phyloP scores from a whole-genome alignment of 306 rosid genomes.

The Quercus parvula region DNA sequence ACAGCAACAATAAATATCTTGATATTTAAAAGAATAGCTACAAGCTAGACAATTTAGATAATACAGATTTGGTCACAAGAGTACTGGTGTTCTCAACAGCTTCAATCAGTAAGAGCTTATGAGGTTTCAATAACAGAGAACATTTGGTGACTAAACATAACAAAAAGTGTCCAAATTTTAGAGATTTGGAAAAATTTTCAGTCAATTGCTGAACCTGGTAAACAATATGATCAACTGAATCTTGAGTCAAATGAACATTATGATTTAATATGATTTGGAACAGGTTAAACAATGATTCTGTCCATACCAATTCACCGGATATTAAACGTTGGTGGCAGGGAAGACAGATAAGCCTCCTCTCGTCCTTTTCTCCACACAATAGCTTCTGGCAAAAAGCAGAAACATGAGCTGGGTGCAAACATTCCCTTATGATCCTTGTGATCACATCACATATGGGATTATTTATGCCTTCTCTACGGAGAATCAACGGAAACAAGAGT shows the following conservation, averaged over 20 bases:
- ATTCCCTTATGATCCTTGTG: conserved; percentile 31
- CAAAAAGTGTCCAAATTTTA: conserved; percentile 39
- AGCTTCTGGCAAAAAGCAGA: conserved; percentile 43
- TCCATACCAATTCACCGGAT: conserved; percentile 36
- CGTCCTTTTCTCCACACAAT: conserved; percentile 27
- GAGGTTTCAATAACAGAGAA: conserved; percentile 28
- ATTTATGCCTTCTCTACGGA: conserved; percentile 34
- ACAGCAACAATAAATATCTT: not conserved
- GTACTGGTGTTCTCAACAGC: conserved; percentile 30
- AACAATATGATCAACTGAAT: conserved; percentile 36
- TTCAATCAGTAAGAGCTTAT: conserved; percentile 26
- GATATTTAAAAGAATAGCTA: conserved; percentile 13
- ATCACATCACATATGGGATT: conserved; percentile 35
- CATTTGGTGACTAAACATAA: conserved; percentile 37
- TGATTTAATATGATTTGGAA: conserved; percentile 35
- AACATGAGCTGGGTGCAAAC: conserved; percentile 39
- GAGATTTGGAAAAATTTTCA: conserved; percentile 27
- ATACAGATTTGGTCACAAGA: conserved; percentile 29
- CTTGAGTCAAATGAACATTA: conserved; percentile 31
- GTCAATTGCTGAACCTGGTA: conserved; percentile 31
- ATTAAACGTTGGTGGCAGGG: conserved; percentile 31
- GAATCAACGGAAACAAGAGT: conserved; percentile 38
- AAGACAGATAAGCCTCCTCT: conserved; percentile 33
- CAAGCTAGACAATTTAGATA: conserved; percentile 28
- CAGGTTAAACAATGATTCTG: conserved; percentile 38